phyloP scores from a whole-genome alignment of 306 rosid genomes.

The Glycine soja region DNA sequence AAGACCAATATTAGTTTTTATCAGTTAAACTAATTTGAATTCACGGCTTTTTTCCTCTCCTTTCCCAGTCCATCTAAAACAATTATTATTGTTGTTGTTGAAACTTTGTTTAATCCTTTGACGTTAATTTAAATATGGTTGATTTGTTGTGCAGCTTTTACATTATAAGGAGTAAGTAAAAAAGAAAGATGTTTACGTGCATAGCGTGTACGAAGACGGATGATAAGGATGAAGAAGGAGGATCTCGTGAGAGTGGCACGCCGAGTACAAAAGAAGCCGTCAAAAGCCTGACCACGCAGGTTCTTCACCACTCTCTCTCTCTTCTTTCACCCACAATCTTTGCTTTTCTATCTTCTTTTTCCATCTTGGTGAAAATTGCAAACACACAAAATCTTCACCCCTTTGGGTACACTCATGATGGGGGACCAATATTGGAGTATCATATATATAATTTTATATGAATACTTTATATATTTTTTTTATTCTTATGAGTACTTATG shows the following conservation, averaged over 20 bases:
- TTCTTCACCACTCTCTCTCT: slow-evolving; percentile 49
- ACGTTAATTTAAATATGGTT: slow-evolving; percentile 8
- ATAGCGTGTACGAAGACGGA: slow-evolving; percentile 81
- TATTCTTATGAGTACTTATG: too few species aligned
- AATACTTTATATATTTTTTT: too few species aligned
- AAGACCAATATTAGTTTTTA: too few species aligned
- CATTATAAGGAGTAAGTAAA: too few species aligned
- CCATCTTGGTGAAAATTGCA: slow-evolving; percentile 43
- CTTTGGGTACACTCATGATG: slow-evolving; percentile 45
- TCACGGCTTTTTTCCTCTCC: too few species aligned
- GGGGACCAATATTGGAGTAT: slow-evolving; percentile 66
- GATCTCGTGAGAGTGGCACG: slow-evolving; percentile 84
- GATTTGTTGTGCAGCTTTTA: slow-evolving; percentile 9
- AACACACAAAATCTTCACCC: slow-evolving; percentile 55
- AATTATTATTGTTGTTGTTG: not conserved
- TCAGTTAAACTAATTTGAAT: too few species aligned
- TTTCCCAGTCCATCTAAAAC: too few species aligned
- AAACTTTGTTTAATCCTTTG: not conserved
- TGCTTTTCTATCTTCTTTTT: slow-evolving; percentile 54
- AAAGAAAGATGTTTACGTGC: slow-evolving; percentile 84
- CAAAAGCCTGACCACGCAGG: slow-evolving; percentile 96
- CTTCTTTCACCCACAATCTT: slow-evolving; percentile 45
- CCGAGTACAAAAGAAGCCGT: slow-evolving; percentile 95
- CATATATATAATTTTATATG: too few species aligned
- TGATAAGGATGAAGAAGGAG: slow-evolving; percentile 62